phyloP scores from a whole-genome alignment of 352 stramenopile genomes.

The Globisporangium yorkense region DNA sequence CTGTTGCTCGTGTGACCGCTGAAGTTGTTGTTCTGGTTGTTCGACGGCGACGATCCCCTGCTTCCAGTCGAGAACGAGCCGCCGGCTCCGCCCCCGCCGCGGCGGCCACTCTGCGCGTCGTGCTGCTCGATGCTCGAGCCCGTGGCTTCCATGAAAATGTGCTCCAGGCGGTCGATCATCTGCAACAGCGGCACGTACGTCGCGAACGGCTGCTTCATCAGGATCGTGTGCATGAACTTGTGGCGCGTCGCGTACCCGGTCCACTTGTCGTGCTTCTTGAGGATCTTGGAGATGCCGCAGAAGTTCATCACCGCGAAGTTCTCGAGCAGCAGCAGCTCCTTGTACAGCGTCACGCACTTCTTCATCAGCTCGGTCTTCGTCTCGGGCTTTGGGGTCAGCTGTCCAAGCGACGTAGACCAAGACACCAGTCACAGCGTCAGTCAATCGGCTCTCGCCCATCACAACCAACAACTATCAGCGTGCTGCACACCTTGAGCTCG shows the following conservation, averaged over 20 bases:
- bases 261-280: slow-evolving; percentile 90
- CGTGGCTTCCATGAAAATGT: slow-evolving; percentile 87
- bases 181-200: slow-evolving; percentile 79
- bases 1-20: slow-evolving; percentile 1
- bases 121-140: slow-evolving; percentile 83
- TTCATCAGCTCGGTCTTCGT: slow-evolving; percentile 80
- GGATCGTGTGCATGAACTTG: slow-evolving; percentile 88
- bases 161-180: slow-evolving; percentile 85
- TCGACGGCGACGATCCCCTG: slow-evolving; percentile 3
- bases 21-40: slow-evolving; percentile 1
- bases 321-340: slow-evolving; percentile 81
- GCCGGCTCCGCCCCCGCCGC: slow-evolving; percentile 16
- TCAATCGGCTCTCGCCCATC: not conserved
- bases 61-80: slow-evolving; percentile 1
- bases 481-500: slow-evolving; percentile 41
- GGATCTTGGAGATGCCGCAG: slow-evolving; percentile 87
- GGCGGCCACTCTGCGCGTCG: slow-evolving; percentile 49
- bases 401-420: not conserved
- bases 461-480: no score
- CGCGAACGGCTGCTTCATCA: slow-evolving; percentile 87
- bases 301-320: slow-evolving; percentile 91
- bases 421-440: not conserved
- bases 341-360: slow-evolving; percentile 77
- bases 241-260: slow-evolving; percentile 87
- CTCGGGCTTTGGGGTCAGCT: slow-evolving; percentile 39